phyloP scores from a whole-genome alignment of 2,329 filamentous ascomycete species.

The Dothideomycetidae sp. region DNA sequence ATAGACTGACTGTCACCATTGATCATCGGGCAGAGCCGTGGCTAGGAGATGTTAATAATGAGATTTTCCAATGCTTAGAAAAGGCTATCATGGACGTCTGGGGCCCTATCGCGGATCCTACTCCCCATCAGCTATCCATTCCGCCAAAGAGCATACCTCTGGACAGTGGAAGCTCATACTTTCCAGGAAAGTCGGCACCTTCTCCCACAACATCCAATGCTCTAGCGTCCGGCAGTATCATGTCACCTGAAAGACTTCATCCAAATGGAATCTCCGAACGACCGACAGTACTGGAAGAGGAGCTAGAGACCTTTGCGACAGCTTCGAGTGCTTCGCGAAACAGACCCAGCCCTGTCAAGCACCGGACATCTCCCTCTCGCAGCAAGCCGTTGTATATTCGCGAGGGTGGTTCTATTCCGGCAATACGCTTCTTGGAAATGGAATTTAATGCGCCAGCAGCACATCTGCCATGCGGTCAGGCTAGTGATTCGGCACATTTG shows the following conservation, averaged over 20 bases:
- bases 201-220: constrained; percentile 38
- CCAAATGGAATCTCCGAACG: constrained; percentile 1
- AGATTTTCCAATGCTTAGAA: constrained; percentile 81
- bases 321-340: background rate
- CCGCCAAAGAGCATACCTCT: constrained; percentile 12
- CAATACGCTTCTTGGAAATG: constrained; percentile 87
- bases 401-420: constrained; percentile 88
- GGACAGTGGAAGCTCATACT: constrained; percentile 13
- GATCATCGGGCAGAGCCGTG: constrained; percentile 92
- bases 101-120: constrained; percentile 42
- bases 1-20: constrained; percentile 66
- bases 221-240: constrained; percentile 32
- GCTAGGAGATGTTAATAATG: constrained; percentile 81
- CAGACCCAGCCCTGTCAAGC: background rate
- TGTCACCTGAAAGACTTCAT: constrained; percentile 16
- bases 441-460: constrained; percentile 84
- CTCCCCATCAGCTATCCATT: constrained; percentile 18
- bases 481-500: constrained; percentile 84
- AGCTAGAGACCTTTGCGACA: background rate
- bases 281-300: background rate
- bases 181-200: constrained; percentile 20
- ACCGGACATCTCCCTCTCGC: constrained; percentile 4
- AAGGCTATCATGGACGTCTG: constrained; percentile 74
- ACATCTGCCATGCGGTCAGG: constrained; percentile 90
- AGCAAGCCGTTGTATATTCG: constrained; percentile 75